Base-by-base conservation (phyloP, 768 basidiomycete species). In the Clitopilus hobsonii region DNA sequence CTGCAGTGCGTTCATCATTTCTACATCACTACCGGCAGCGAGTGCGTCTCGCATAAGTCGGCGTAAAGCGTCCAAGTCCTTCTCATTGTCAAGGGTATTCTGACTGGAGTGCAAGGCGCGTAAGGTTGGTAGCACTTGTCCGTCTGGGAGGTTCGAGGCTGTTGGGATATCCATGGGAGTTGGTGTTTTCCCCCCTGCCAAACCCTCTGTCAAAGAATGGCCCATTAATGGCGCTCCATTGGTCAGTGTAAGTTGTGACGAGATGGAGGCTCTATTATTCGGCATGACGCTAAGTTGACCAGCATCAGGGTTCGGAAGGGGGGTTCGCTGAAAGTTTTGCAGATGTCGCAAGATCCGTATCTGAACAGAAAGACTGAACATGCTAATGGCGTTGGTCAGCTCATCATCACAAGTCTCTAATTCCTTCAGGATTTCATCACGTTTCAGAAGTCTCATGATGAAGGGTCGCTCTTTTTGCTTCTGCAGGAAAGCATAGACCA, bases 361-460 rank as follows among this genome's bases (percentile, higher is more conserved):
- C 38, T 30, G 29, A n/a, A 32, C 41, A 51, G 38, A 48, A 22
- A 8, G 41, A 28, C 79, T 72, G 62, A 88, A 86, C 63, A 84
- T 73, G n/a, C 68, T 67, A 36, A 87, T 66, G 3, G 83, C 82
- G 53, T 88, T 83, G 4, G 73, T 74, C 20, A 91, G 75, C 4
- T 71, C 72, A 7, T 71, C 69, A 53, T 85, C 80, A 51, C 85
- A 84, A 1, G 54, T 71, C 0, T 67, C 57, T 13, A 92, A 82
- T 27, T 80, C 77, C 2, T 72, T 69, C 14, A 76, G 63, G 25
- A 85, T 85, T 58, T 91, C 88, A 32, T 88, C 85, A 38, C 88
- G 80, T 63, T 84, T 84, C 32, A 93, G 75, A 63, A 89, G 92
- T 3, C 89, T 77, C 67, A 89, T 89, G 58, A 93, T 69, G 71